Evolutionary conservation across 1,139 yeast genomes (phyloP), one percentile per base, ranked within the genome.

Genomic region (Saccharomycopsis crataegensis): DNA sequence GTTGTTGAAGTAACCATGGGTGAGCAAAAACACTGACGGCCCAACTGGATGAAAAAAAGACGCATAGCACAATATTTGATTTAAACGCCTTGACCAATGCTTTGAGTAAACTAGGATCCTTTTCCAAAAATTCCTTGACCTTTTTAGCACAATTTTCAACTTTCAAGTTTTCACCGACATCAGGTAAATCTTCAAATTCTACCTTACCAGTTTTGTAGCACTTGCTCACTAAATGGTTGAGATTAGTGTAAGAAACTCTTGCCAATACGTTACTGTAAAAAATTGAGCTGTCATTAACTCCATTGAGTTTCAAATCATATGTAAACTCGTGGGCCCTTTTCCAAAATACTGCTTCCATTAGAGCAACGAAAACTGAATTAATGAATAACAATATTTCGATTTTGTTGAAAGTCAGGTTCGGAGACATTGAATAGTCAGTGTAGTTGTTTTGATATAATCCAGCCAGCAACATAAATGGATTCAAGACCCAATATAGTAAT

Each of bases 1-100:
- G 67, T 5, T 71, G 60, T 51, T 80, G 70, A 55, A 83, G 69
- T 12, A 83, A 64, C 62, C 79, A 85, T 0, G 89, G 88, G 62
- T 80, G 80, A 22, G 74, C 67, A 59, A 78, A 79, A 1, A 67
- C 53, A 0, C 84, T 76, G 7, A 68, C 53, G 45, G 16, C 17
- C 22, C 45, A 43, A 16, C n/a, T 11, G 22, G 6, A 6, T 43
- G 45, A 11, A 43, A 16, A 17, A 43, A 28, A 6, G 22, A 16
- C 12, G 45, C 45, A 11, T 0, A 75, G 47, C 1, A 77, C 73
- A 1, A 75, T 68, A 16, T 56, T 51, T 1, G 61, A 57, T 1
- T 85, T 83, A 65, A 80, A 80, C 0, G 84, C 75, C 49, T 65
- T 67, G 41, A 71, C 50, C 41, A 82, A 60, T 3, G 82, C 77